Evolutionary conservation across 192 early-diverging fungal species (phyloP).

Genomic region (Coemansia furcata): DNA sequence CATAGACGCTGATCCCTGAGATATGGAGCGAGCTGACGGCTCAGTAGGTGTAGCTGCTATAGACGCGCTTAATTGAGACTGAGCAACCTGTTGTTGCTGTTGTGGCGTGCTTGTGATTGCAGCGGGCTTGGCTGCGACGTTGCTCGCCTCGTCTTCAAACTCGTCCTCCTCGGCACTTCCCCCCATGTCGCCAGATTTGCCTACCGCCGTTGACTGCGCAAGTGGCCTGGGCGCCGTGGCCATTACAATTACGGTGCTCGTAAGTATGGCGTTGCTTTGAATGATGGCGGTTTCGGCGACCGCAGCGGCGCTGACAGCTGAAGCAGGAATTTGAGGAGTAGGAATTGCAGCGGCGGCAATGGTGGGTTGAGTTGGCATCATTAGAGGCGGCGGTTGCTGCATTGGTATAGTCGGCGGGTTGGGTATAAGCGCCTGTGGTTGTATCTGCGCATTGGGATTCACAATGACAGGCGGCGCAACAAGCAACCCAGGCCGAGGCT

Average conservation of each 20-base stretch:
- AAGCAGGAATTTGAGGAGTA: neutral
- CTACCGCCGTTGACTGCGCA: neutral
- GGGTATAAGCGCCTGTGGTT: neutral
- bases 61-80: neutral
- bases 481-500: neutral
- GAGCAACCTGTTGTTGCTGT: neutral
- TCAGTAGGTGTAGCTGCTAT: neutral
- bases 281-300: no score
- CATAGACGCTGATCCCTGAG: neutral
- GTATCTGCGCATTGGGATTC: neutral
- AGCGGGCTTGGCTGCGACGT: neutral
- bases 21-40: neutral
- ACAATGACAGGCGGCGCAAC: neutral
- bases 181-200: neutral
- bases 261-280: constrained; percentile 6
- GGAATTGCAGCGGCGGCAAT: neutral
- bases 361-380: neutral
- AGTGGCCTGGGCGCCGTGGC: constrained; percentile 9
- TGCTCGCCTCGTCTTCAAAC: constrained; percentile 7
- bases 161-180: constrained; percentile 27
- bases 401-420: neutral
- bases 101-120: neutral
- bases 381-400: neutral
- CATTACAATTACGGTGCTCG: constrained; percentile 26
- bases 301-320: neutral